Percentiles rank a stretch among this genome's conserved stretches.
These are phyloP conservation scores for Salisapilia sapeloensis DNA, from an alignment of 352 stramenopile genomes.

Conservation along the genomic window DNA sequence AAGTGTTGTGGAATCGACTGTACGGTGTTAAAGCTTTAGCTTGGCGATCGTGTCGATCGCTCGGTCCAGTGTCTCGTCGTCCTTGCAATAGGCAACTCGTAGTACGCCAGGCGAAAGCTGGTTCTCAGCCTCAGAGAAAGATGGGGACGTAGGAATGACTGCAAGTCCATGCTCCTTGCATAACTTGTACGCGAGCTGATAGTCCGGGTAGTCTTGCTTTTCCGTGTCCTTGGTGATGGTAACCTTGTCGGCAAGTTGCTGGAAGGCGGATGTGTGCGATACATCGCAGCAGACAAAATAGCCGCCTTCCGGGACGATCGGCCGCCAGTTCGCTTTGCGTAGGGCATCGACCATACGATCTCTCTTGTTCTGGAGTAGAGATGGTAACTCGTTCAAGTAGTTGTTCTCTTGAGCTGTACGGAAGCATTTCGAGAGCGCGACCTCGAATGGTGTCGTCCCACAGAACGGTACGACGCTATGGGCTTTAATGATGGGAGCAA, in stretches of 20 bases:
- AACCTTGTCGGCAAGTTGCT: conserved; percentile 49
- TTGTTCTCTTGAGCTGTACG: conserved; percentile 74
- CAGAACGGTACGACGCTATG: conserved; percentile 87
- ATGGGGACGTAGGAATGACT: conserved; percentile 87
- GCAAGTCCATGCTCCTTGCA: conserved; percentile 83
- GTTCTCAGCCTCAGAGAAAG: conserved; percentile 81
- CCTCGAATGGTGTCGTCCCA: conserved; percentile 88
- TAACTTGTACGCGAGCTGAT: conserved; percentile 82
- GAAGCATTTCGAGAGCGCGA: conserved; percentile 83
- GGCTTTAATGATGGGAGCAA: conserved; percentile 49
- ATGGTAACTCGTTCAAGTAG: conserved; percentile 58
- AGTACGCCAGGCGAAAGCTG: conserved; percentile 56
- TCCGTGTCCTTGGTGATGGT: conserved; percentile 25
- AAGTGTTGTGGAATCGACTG: no score
- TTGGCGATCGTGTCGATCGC: conserved; percentile 66
- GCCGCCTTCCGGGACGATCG: conserved; percentile 85
- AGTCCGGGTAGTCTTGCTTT: conserved; percentile 70
- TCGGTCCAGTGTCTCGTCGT: conserved; percentile 84
- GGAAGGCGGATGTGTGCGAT: conserved; percentile 39
- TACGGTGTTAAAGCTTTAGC: conserved; percentile 2
- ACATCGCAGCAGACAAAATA: conserved; percentile 92
- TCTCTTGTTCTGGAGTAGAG: conserved; percentile 48
- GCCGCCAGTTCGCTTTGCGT: conserved; percentile 60
- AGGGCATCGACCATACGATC: conserved; percentile 76
- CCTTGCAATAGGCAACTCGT: conserved; percentile 95